Conservation (phyloP, 768 basidiomycete genomes). For the Hygrocybe coccinea region DNA sequence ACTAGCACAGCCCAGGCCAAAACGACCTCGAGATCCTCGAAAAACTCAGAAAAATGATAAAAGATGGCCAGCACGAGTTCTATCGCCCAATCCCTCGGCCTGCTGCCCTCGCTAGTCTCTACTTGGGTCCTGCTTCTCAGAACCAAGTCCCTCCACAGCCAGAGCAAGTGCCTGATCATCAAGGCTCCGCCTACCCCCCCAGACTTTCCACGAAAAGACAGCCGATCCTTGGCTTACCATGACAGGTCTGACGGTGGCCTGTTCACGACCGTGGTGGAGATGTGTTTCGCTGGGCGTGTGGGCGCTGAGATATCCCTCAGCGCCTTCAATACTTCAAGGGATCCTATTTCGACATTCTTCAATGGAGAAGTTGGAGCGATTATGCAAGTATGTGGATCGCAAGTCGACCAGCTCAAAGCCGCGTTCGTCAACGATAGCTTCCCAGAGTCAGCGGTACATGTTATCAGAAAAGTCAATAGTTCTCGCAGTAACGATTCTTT, state of each 20-base stretch:
- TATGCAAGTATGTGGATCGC: conserved; percentile 68
- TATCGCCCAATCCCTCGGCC: too few species aligned
- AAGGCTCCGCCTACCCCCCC: too few species aligned
- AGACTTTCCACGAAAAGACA: too few species aligned
- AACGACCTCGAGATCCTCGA: too few species aligned
- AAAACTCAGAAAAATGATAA: too few species aligned
- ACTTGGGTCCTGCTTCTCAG: too few species aligned
- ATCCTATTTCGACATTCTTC: conserved; percentile 73
- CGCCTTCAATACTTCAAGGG: conserved; percentile 42
- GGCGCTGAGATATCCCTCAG: conserved; percentile 77
- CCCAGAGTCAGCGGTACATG: conserved; percentile 70
- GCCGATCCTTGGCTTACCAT: conserved; percentile 93
- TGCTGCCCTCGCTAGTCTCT: too few species aligned
- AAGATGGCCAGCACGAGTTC: too few species aligned
- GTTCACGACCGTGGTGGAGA: conserved; percentile 87
- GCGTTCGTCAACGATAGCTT: conserved; percentile 69
- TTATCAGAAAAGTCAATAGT: conserved; percentile 62
- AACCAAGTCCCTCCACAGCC: too few species aligned
- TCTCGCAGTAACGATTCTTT: conserved; percentile 59
- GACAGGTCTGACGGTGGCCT: conserved; percentile 97
- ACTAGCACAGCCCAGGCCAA: too few species aligned
- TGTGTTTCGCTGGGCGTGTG: conserved; percentile 86
- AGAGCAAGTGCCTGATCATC: too few species aligned
- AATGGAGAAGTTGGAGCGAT: conserved; percentile 97
- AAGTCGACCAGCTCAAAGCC: conserved; percentile 50